These are phyloP conservation scores for Primulina tabacum DNA, from an alignment of 257 asterid genomes.

Conservation along the genomic window DNA sequence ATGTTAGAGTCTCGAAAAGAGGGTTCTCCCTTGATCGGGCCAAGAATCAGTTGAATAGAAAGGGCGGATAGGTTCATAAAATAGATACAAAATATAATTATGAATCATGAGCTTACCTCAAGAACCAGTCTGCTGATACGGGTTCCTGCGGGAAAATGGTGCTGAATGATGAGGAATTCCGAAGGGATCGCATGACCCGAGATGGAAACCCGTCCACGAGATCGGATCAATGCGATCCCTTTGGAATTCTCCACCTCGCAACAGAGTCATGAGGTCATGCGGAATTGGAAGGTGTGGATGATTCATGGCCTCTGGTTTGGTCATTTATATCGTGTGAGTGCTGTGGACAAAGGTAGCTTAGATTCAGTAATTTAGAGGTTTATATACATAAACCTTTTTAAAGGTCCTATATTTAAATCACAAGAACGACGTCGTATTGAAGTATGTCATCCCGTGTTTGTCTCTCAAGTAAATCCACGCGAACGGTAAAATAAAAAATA, in stretches of 20 bases:
- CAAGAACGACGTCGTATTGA: neutral
- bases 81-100: too few relatives aligned
- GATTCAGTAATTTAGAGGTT: neutral
- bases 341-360: neutral
- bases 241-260: neutral
- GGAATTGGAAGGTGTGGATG: neutral
- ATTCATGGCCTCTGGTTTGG: neutral
- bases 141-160: neutral
- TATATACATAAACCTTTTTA: neutral
- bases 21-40: neutral
- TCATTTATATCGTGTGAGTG: neutral
- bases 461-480: too few relatives aligned
- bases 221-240: slow-evolving; percentile 1
- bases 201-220: too few relatives aligned
- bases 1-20: neutral
- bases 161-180: neutral
- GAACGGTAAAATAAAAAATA: too few relatives aligned
- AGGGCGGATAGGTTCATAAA: too few relatives aligned
- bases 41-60: neutral
- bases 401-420: neutral
- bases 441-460: too few relatives aligned
- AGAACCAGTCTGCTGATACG: neutral
- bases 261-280: neutral
- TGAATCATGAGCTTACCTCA: neutral
- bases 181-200: neutral